Conservation (phyloP, 2,329 filamentous ascomycete genomes). For the Orbilia brochopaga region DNA sequence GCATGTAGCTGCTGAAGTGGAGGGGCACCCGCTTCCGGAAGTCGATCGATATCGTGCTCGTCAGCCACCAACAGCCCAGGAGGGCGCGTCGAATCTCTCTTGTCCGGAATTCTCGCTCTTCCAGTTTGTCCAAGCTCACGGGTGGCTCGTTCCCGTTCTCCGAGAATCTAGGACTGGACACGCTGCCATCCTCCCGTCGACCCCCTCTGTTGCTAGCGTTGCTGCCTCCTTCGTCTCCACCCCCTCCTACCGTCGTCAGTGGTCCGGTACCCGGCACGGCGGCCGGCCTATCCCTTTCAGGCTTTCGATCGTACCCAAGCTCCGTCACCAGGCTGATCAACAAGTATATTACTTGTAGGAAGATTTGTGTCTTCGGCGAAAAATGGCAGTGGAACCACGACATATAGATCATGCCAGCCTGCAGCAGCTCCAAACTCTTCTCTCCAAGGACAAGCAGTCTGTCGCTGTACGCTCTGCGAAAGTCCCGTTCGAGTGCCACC, state of each 20-base stretch:
- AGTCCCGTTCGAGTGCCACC: slow-evolving; percentile 65
- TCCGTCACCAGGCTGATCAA: slow-evolving; percentile 56
- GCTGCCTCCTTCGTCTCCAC: neutral
- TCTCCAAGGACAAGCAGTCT: slow-evolving; percentile 67
- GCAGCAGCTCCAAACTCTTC: slow-evolving; percentile 65
- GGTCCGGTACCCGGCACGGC: neutral
- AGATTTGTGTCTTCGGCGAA: slow-evolving; percentile 55
- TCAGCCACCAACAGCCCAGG: slow-evolving; percentile 55
- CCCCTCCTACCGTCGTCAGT: neutral
- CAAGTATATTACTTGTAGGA: slow-evolving; percentile 56
- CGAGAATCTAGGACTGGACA: slow-evolving; percentile 21
- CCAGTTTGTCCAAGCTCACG: slow-evolving; percentile 18
- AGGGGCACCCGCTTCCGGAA: slow-evolving; percentile 55
- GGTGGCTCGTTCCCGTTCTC: slow-evolving; percentile 18
- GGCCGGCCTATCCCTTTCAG: slow-evolving; percentile 39
- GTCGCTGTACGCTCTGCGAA: slow-evolving; percentile 65
- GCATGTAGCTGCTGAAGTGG: slow-evolving; percentile 53
- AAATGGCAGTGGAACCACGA: slow-evolving; percentile 62
- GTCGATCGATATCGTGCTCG: slow-evolving; percentile 52
- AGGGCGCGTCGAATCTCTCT: slow-evolving; percentile 54
- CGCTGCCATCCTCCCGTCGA: neutral
- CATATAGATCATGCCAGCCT: slow-evolving; percentile 66
- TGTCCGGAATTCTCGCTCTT: slow-evolving; percentile 39
- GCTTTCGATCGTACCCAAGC: slow-evolving; percentile 54
- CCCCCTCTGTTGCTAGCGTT: too few relatives aligned